Conservation (phyloP, 805 yeast species). For the Yamadazyma takamatsuzukensis region DNA sequence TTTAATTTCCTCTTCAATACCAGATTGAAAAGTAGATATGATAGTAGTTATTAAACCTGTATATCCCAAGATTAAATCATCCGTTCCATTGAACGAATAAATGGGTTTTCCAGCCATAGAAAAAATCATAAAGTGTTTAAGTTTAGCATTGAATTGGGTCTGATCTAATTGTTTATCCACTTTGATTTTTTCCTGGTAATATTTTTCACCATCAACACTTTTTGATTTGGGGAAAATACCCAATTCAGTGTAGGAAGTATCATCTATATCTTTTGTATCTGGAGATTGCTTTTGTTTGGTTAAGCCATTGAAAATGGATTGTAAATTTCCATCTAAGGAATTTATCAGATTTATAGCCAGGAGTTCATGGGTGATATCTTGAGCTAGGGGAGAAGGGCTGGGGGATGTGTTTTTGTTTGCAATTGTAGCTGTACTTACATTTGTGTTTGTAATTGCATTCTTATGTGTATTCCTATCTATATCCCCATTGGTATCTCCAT, state of each 20-base stretch:
- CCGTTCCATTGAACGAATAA: constrained; percentile 72
- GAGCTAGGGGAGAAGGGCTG: too few species aligned
- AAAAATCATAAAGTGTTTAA: constrained; percentile 73
- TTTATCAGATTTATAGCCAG: too few species aligned
- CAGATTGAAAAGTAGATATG: constrained; percentile 60
- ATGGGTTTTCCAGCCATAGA: constrained; percentile 89
- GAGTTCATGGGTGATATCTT: too few species aligned
- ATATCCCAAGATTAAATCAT: constrained; percentile 62
- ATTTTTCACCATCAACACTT: constrained; percentile 6
- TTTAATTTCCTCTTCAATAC: constrained; percentile 35
- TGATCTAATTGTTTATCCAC: constrained; percentile 13
- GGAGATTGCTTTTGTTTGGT: constrained; percentile 17
- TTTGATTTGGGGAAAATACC: constrained; percentile 10
- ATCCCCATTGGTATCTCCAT: too few species aligned
- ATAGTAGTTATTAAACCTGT: constrained; percentile 82
- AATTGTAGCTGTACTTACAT: too few species aligned
- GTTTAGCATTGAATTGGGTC: constrained; percentile 23
- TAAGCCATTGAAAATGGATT: constrained; percentile 19
- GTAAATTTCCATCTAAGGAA: constrained; percentile 26
- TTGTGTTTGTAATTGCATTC: too few species aligned
- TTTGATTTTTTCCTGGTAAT: constrained; percentile 15
- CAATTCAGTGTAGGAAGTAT: constrained; percentile 11
- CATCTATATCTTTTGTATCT: background rate
- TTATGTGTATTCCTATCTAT: too few species aligned
- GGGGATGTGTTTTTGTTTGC: too few species aligned